Percentiles rank a stretch among this genome's conserved stretches.
Conservation (phyloP, 2,329 filamentous ascomycete species). For the Cladosporium austrohemisphaericum region DNA sequence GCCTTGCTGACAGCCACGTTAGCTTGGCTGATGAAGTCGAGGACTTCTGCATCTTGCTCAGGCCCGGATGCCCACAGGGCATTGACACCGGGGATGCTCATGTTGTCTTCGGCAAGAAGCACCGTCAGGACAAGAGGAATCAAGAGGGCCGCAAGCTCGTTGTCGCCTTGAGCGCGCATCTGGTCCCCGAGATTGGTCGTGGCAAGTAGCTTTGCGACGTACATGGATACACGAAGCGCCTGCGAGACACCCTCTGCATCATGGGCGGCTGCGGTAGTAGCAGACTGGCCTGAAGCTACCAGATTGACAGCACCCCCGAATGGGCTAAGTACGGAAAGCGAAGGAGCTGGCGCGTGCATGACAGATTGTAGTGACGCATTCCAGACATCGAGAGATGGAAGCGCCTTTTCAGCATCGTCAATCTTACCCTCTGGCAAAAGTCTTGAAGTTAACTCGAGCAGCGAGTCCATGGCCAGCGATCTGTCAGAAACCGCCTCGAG, state of each 20-base stretch:
- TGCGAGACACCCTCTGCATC: slow-evolving; percentile 69
- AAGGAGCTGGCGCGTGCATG: slow-evolving; percentile 54
- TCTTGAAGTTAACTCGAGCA: slow-evolving; percentile 53
- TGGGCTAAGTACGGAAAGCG: slow-evolving; percentile 69
- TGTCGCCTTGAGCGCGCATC: slow-evolving; percentile 30
- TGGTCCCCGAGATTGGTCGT: slow-evolving; percentile 31
- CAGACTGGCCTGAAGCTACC: slow-evolving; percentile 38
- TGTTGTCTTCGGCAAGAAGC: slow-evolving; percentile 57
- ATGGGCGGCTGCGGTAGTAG: slow-evolving; percentile 12
- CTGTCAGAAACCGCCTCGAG: slow-evolving; percentile 44
- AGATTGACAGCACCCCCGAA: slow-evolving; percentile 69
- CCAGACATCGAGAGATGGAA: slow-evolving; percentile 55
- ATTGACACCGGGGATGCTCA: slow-evolving; percentile 54
- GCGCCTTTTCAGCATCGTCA: slow-evolving; percentile 20
- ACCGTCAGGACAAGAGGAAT: slow-evolving; percentile 51
- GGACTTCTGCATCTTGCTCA: slow-evolving; percentile 51
- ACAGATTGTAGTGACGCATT: slow-evolving; percentile 57
- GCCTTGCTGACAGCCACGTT: slow-evolving; percentile 43
- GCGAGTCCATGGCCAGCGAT: slow-evolving; percentile 49
- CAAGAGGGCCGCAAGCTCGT: slow-evolving; percentile 29
- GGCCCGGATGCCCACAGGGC: slow-evolving; percentile 45
- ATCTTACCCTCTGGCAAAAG: slow-evolving; percentile 34
- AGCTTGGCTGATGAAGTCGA: slow-evolving; percentile 51
- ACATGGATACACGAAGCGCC: slow-evolving; percentile 71
- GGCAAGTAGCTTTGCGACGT: slow-evolving; percentile 58